Percentiles rank a stretch among this genome's conserved stretches.
Conservation (phyloP, 2,329 filamentous ascomycete species). For the Ophiostoma quercus region DNA sequence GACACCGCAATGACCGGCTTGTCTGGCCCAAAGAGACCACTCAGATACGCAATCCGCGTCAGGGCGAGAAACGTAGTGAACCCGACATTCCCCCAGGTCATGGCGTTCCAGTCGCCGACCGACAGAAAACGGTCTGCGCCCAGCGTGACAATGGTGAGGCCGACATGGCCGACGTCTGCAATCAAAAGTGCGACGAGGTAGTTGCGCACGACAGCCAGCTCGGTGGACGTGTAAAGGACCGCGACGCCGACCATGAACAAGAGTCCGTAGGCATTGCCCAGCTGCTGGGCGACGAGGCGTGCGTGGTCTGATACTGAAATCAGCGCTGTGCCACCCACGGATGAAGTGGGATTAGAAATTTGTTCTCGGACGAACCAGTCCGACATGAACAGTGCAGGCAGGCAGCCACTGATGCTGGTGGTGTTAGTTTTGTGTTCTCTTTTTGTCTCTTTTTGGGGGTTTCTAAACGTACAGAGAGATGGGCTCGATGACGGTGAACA, state of each 20-base stretch:
- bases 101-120: conserved; percentile 58
- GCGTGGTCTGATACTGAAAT: conserved; percentile 39
- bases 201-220: conserved; percentile 59
- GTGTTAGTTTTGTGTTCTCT: not conserved
- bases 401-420: conserved; percentile 53
- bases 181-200: conserved; percentile 62
- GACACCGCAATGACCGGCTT: conserved; percentile 24
- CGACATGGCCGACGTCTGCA: conserved; percentile 64
- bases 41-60: conserved; percentile 53
- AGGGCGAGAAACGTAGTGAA: conserved; percentile 55
- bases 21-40: conserved; percentile 54
- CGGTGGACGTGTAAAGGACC: conserved; percentile 58
- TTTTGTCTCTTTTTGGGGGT: no score
- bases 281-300: conserved; percentile 58
- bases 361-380: conserved; percentile 62
- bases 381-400: conserved; percentile 51
- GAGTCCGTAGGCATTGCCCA: conserved; percentile 65
- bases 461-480: conserved; percentile 45
- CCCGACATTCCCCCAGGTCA: conserved; percentile 69
- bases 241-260: conserved; percentile 59
- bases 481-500: conserved; percentile 65
- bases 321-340: conserved; percentile 29
- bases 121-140: conserved; percentile 51
- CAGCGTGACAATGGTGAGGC: conserved; percentile 54
- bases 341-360: conserved; percentile 40